phyloP scores from a whole-genome alignment of 139 green algal genomes.

The Cymbomonas tetramitiformis region DNA sequence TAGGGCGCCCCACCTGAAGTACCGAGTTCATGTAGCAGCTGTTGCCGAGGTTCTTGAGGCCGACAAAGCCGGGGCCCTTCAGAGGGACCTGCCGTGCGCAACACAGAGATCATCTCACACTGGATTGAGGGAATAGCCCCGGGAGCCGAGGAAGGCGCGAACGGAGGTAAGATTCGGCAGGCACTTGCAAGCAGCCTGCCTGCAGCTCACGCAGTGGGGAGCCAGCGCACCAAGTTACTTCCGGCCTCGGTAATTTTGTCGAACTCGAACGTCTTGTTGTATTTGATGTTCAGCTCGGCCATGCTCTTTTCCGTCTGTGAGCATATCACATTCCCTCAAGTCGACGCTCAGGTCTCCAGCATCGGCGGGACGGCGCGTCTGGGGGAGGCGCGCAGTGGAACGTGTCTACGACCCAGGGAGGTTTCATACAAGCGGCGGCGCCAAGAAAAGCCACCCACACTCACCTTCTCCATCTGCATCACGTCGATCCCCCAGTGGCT shows the following conservation, averaged over 20 bases:
- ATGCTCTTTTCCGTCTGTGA: conserved; percentile 93
- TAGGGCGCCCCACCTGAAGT: conserved; percentile 31
- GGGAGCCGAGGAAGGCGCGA: no score
- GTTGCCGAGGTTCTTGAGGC: conserved; percentile 93
- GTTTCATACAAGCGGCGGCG: background rate
- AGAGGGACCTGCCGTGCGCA: conserved; percentile 46
- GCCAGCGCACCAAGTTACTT: no score
- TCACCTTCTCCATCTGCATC: conserved; percentile 89
- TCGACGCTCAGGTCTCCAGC: background rate
- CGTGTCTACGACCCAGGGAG: background rate
- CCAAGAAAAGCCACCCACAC: conserved; percentile 11
- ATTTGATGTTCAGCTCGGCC: conserved; percentile 73
- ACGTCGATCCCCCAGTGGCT: conserved; percentile 97
- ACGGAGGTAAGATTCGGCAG: no score
- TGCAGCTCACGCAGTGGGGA: no score
- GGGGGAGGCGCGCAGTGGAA: background rate
- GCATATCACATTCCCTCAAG: background rate
- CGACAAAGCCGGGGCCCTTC: conserved; percentile 58
- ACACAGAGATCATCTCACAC: no score
- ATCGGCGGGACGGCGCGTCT: background rate
- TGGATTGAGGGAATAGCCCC: no score
- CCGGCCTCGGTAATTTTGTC: conserved; percentile 77
- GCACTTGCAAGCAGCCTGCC: no score
- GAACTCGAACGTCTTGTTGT: conserved; percentile 81
- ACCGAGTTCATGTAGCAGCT: conserved; percentile 41